Base-by-base conservation (phyloP, 2,329 filamentous ascomycete genomes). In the Elsinoe ampelina region DNA sequence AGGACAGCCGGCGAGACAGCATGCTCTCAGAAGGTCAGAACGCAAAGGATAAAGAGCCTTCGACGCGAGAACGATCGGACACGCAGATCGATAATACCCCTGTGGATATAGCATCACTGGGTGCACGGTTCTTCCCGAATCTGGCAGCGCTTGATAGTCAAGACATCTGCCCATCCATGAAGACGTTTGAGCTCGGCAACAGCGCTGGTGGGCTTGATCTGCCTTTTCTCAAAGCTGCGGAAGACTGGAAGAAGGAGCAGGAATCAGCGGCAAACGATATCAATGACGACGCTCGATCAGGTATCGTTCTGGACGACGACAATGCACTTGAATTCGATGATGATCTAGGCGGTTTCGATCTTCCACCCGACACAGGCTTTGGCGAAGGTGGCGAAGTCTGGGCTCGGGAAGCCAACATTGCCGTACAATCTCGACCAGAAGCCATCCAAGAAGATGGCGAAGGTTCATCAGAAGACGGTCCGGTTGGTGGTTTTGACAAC, bases 361-460 rank as follows among this genome's bases (percentile, higher is more conserved):
- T 81, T 35, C 75, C 74, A 36, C 76, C 73, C 5, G 86, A 95
- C 61, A 81, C 89, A 57, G 88, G 87, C 11, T 98, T 98, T 67
- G 93, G 93, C 22, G 91, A 97, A 69, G 93, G 93, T 59, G 93
- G 93, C 61, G 93, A 98, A 70, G 89, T 86, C 1, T 98, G 93
- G 92, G 93, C 92, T 4, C 83, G 85, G 63, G 89, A 96, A 69
- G 90, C 91, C 39, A 91, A 88, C 10, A 75, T 92, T 17, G 87
- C 92, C 64, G 89, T 88, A 41, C 89, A 95, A 73, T 86, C 90
- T 75, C 86, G 89, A 52, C 83, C 92, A 20, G 89, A 89, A 64
- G 81, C 83, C 63, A 78, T 80, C 7, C 58, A 79, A 1, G 71
- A 78, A 50, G 80, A 73, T 36, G 72, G 80, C 36, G 80, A 82